Conservation (phyloP, 1,284 basidiomycete genomes). For the Austroboletus novae-zelandiae region DNA sequence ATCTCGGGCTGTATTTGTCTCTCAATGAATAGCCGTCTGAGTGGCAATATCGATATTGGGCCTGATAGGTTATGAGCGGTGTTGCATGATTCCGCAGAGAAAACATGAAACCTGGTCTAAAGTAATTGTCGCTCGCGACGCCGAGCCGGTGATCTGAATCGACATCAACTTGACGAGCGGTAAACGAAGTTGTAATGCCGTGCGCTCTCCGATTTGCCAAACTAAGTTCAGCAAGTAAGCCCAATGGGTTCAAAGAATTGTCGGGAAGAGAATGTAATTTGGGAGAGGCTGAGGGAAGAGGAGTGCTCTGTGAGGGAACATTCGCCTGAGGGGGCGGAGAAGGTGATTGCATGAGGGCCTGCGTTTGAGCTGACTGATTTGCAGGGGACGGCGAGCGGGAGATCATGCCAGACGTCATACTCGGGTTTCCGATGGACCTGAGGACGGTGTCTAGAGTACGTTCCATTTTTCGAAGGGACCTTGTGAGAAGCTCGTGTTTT, state of each 20-base stretch:
- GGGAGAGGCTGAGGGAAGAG: slow-evolving; percentile 44
- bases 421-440: slow-evolving; percentile 79
- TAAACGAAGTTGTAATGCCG: slow-evolving; percentile 37
- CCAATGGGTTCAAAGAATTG: slow-evolving; percentile 87
- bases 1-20: slow-evolving; percentile 89
- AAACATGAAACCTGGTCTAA: slow-evolving; percentile 75
- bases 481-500: slow-evolving; percentile 85
- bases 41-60: slow-evolving; percentile 83
- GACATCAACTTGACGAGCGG: slow-evolving; percentile 35
- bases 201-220: slow-evolving; percentile 77
- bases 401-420: slow-evolving; percentile 74
- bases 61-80: slow-evolving; percentile 36
- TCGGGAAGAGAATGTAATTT: slow-evolving; percentile 89
- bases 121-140: slow-evolving; percentile 90
- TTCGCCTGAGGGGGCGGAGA: slow-evolving; percentile 45
- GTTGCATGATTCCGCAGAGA: neutral
- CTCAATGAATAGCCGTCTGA: slow-evolving; percentile 86
- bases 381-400: slow-evolving; percentile 78
- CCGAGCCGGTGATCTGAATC: slow-evolving; percentile 57
- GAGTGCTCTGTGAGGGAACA: slow-evolving; percentile 17
- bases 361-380: slow-evolving; percentile 50
- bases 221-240: slow-evolving; percentile 88
- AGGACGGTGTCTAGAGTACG: slow-evolving; percentile 86
- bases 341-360: slow-evolving; percentile 59
- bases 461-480: slow-evolving; percentile 92